Evolutionary conservation across 768 basidiomycete species (phyloP), one percentile per base, ranked within the genome.

Genomic region (Mycena chlorophos): DNA sequence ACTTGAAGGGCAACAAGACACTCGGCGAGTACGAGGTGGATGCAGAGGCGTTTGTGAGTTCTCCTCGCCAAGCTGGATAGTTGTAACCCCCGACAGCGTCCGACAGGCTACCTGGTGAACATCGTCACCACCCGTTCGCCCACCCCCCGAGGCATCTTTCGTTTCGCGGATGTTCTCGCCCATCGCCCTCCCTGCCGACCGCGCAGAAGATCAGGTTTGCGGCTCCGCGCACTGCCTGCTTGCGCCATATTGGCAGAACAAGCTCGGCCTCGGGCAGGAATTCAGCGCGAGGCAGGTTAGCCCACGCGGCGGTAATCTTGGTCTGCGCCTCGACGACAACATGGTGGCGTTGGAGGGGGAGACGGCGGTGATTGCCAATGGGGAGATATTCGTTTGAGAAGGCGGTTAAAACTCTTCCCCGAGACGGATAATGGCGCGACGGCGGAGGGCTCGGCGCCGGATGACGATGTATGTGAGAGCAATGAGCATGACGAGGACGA

Each of bases 151-250:
- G 12, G 71, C 71, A 49, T 62, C 61, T 16, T 84, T 81, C 65
- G 66, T 75, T 20, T 81, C 82, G 5, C 73, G 83, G 4, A 77
- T 83, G 73, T 82, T 84, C 60, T 68, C 76, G 4, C 80, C 78
- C 5, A 48, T 43, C 1, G 26, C 54, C 6, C 58, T 76, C 23
- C 60, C 60, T 52, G 62, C 65, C 49, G 69, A 69, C 1, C 27
- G 30, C 30, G 42, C 47, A 3, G 81, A 83, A 66, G 82, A 84
- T 55, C 73, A 69, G 17, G 81, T 82, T 6, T 83, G 80, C 55
- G 83, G 82, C 14, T 78, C 78, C 31, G 80, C 82, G 0, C 83
- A 84, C 58, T 75, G 75, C 43, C 51, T 83, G 34, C 54, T 80
- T 30, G 70, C 63, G 2, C 81, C 82, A 2, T 83, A 83, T 56